Conservation (phyloP, 768 basidiomycete genomes). For the Psilocybe subaeruginosa region DNA sequence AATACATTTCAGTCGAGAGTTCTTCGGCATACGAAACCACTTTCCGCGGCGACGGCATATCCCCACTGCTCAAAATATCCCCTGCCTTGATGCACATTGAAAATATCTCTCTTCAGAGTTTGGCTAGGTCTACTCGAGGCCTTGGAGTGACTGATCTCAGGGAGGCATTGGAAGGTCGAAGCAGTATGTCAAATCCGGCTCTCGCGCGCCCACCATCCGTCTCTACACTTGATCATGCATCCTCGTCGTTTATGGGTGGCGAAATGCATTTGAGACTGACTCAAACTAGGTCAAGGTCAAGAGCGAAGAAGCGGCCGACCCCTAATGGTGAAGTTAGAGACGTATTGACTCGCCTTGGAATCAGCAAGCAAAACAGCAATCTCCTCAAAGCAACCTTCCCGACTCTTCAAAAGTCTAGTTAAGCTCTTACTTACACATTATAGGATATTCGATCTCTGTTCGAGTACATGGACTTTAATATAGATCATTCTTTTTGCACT, state of each 20-base stretch:
- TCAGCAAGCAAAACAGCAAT: conserved; percentile 69
- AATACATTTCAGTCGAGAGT: conserved; percentile 19
- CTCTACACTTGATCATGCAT: conserved; percentile 74
- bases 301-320: conserved; percentile 49
- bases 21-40: conserved; percentile 50
- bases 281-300: conserved; percentile 56
- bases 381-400: conserved; percentile 77
- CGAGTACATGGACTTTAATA: neutral
- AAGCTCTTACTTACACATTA: neutral
- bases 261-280: conserved; percentile 41
- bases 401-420: conserved; percentile 29
- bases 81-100: conserved; percentile 91
- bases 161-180: conserved; percentile 86
- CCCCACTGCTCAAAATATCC: conserved; percentile 79
- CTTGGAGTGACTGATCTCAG: conserved; percentile 88
- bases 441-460: neutral
- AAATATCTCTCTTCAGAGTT: conserved; percentile 85
- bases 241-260: conserved; percentile 50
- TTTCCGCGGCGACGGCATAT: conserved; percentile 65
- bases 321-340: conserved; percentile 76
- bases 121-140: conserved; percentile 76
- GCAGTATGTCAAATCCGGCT: conserved; percentile 79
- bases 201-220: conserved; percentile 71
- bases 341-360: conserved; percentile 80
- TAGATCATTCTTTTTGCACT: neutral